Percentiles rank a stretch among this genome's conserved stretches.
These are phyloP conservation scores for Talaromyces sp. DNA, from an alignment of 2,329 filamentous ascomycete genomes.

Conservation along the genomic window DNA sequence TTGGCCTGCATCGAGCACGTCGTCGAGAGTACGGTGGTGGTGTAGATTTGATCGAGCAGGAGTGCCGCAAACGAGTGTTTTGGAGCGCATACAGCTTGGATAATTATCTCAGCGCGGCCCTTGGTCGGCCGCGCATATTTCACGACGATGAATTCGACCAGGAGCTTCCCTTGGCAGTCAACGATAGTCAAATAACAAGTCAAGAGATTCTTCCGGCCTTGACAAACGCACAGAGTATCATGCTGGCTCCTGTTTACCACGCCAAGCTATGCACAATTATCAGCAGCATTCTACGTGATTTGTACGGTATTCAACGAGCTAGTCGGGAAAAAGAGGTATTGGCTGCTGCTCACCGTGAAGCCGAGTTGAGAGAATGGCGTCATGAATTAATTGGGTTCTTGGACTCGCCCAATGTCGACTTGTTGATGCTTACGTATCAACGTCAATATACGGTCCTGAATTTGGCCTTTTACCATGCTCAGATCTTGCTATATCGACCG, in stretches of 20 bases:
- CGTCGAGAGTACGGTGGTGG: slow-evolving; percentile 9
- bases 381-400: background rate
- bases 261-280: background rate
- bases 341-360: background rate
- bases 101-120: background rate
- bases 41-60: background rate
- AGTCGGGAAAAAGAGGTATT: background rate
- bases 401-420: background rate
- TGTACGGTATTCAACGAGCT: background rate
- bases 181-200: background rate
- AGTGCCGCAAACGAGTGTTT: background rate
- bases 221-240: background rate
- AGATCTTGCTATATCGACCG: background rate
- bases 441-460: background rate
- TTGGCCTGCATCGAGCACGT: slow-evolving; percentile 29
- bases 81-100: background rate
- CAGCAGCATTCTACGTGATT: background rate
- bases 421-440: background rate
- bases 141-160: background rate
- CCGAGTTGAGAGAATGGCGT: background rate
- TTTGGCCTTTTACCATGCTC: background rate
- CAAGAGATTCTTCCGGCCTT: background rate
- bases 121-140: background rate
- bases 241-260: background rate
- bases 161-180: background rate